Base-by-base conservation (phyloP, 2,329 filamentous ascomycete species). In the Cucurbitaria berberidis region DNA sequence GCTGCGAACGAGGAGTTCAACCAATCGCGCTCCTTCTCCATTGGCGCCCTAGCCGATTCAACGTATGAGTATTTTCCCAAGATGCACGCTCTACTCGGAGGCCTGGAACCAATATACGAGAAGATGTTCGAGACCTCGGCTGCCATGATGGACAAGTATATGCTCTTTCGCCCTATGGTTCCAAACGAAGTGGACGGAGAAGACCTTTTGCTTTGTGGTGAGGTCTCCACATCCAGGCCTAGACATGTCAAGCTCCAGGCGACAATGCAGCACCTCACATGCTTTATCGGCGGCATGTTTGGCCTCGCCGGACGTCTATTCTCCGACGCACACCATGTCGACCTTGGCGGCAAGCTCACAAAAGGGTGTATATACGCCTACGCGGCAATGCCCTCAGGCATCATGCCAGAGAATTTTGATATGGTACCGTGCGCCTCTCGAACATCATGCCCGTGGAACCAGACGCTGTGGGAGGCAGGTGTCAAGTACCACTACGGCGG, bases 301-400 rank as follows among this genome's bases (percentile, higher is more conserved):
- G 84, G 78, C 0, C 71, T 87, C 1, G 85, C 82, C 6, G 81
- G 84, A 36, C 82, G 81, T 56, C 67, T 86, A 3, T 86, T 86
- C 66, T 72, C 78, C 13, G 72, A 82, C 16, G 72, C 80, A 1
- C 69, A 72, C 10, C 82, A 87, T 60, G 73, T 87, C 54, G 76
- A 80, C 1, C 78, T 86, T 35, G 85, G 83, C 19, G 76, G 77
- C 43, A 83, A 85, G 64, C 75, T 87, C 22, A 86, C 84, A 0
- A 80, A 85, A 53, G 85, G 84, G 15, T 87, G 85, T 64, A 80
- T 86, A 22, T 87, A 82, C 80, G 80, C 84, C 6, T 87, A 87
- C 65, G 76, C 81, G 47, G 74, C 78, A 4, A 81, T 82, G 40
- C 79, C 80, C 2, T 78, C 81, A 0, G 84, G 84, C 1, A 80